Conservation (phyloP, 2,329 filamentous ascomycete species). For the Hymenoscyphus fraxineus region DNA sequence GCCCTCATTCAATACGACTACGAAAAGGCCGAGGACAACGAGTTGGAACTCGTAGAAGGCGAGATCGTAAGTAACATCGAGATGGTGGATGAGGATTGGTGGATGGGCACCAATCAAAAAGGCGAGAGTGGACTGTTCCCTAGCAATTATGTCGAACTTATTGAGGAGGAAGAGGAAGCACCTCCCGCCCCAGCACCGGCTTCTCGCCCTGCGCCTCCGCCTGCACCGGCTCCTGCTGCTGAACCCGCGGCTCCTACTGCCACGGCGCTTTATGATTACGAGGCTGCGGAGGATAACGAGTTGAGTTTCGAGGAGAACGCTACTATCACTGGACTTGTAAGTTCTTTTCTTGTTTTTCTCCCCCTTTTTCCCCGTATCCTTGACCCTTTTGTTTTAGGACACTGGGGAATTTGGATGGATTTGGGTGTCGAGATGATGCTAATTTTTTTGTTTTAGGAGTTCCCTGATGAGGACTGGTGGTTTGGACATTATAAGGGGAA, state of each 20-base stretch:
- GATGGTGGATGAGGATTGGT: slow-evolving; percentile 98
- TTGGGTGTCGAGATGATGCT: background rate
- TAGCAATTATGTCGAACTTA: slow-evolving; percentile 91
- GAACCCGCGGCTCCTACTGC: slow-evolving; percentile 58
- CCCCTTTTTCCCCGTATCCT: background rate
- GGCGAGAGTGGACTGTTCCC: slow-evolving; percentile 92
- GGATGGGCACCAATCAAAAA: slow-evolving; percentile 84
- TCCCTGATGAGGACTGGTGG: slow-evolving; percentile 99
- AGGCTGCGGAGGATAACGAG: slow-evolving; percentile 91
- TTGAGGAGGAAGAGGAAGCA: slow-evolving; percentile 46
- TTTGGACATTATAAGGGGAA: slow-evolving; percentile 79
- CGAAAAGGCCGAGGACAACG: slow-evolving; percentile 95
- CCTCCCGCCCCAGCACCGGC: slow-evolving; percentile 25
- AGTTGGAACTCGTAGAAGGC: slow-evolving; percentile 85
- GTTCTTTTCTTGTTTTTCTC: slow-evolving; percentile 34
- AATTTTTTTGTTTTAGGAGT: slow-evolving; percentile 59
- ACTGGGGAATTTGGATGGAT: background rate
- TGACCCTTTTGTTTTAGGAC: background rate
- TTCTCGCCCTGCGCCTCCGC: slow-evolving; percentile 32
- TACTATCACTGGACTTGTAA: slow-evolving; percentile 72
- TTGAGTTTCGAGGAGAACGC: slow-evolving; percentile 85
- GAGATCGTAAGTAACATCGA: slow-evolving; percentile 89
- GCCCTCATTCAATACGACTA: slow-evolving; percentile 92
- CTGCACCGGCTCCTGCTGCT: slow-evolving; percentile 40
- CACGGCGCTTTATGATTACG: slow-evolving; percentile 89